These are phyloP conservation scores for Calonectria crousiana DNA, from an alignment of 2,329 filamentous ascomycete genomes.

Conservation along the genomic window DNA sequence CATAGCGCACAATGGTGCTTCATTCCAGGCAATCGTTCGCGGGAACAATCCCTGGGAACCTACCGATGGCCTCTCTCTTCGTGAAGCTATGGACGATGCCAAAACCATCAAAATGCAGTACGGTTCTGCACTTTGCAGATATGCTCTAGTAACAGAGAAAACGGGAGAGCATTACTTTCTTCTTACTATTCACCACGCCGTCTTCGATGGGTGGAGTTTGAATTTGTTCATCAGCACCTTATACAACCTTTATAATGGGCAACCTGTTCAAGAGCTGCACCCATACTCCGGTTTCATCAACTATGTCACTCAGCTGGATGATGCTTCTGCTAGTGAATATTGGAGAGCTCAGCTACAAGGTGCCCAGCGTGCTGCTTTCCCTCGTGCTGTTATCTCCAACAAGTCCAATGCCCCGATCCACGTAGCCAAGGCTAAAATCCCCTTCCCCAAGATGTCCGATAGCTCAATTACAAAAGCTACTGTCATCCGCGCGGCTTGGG, in stretches of 20 bases:
- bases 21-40: background rate
- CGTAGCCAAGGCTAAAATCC: background rate
- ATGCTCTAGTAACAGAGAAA: background rate
- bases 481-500: slow-evolving; percentile 5
- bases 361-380: background rate
- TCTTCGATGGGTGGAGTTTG: slow-evolving; percentile 38
- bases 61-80: background rate
- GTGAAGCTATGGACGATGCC: background rate
- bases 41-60: background rate
- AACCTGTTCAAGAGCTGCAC: background rate
- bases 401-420: background rate
- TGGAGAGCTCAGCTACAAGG: background rate
- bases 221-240: background rate
- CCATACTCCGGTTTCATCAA: slow-evolving; percentile 5
- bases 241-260: background rate
- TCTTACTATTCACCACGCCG: background rate
- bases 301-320: background rate
- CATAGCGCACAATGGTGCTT: background rate
- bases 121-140: background rate
- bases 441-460: background rate
- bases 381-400: background rate
- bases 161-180: background rate
- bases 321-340: background rate
- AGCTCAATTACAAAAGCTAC: background rate
- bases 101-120: background rate